Evolutionary conservation across 352 stramenopile genomes (phyloP), one percentile per base, ranked within the genome.

Genomic region (Globisporangium nunn): DNA sequence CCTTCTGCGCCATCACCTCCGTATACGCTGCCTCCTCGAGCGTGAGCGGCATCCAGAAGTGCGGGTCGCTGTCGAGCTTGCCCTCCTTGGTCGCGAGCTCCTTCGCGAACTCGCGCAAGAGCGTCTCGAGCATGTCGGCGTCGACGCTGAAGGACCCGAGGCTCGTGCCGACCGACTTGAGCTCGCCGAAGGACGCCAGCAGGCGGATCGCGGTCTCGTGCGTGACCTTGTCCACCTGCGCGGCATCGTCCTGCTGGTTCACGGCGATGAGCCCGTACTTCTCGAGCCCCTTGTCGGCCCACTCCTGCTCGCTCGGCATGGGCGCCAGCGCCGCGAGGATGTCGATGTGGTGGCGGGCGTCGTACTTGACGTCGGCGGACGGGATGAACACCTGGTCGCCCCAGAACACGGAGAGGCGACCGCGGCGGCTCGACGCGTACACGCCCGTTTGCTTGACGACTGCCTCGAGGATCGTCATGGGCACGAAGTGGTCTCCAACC

Each of bases 41-140:
- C n/a, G 96, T 99, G 7, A 98, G 70, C 29, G 96, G 95, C 96
- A 99, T 99, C 96, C 96, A 99, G 61, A 98, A 98, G 73, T 98
- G 95, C 41, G 96, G 96, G 81, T 99, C 96, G 45, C 89, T 98
- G 78, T 98, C 93, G 30, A 97, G 87, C 67, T 98, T 98, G 63
- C 90, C 96, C 33, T 77, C 68, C 70, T 98, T 98, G 45, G 76
- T 66, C 0, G 44, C 56, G 10, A 99, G 74, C 66, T 99, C 96
- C 49, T 78, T 71, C 12, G 68, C 66, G 66, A 98, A 99, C 66
- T 99, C 96, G 41, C 68, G 74, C 37, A 97, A 74, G n/a, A 99
- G 72, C 35, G 92, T 92, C 39, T 67, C 43, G 14, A 98, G 75
- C 73, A 98, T 97, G 49, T 94, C 81, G 1, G 89, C 73, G 63